A percentile compares a stretch with the other conserved stretches of the same genome.
These are phyloP conservation scores for Phialocephala subalpina DNA, from an alignment of 2,329 filamentous ascomycete species.

Conservation along the genomic window DNA sequence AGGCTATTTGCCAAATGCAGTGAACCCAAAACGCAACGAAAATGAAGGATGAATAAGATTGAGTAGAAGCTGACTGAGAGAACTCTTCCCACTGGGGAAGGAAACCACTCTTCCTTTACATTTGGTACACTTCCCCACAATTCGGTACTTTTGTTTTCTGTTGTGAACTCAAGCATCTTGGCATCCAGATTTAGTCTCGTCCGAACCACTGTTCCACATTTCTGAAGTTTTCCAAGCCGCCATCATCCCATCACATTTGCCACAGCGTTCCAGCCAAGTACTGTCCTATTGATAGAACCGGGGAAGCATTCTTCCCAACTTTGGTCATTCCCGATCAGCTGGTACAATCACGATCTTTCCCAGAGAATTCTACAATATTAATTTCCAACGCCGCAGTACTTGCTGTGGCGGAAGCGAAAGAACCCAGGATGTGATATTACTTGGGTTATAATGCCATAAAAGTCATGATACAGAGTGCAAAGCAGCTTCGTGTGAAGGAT, in stretches of 20 bases:
- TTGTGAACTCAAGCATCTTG: not conserved
- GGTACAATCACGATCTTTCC: not conserved
- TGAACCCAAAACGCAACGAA: not conserved
- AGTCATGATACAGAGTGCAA: too few relatives aligned
- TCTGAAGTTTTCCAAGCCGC: not conserved
- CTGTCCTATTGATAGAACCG: not conserved
- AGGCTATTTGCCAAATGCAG: conserved; percentile 4
- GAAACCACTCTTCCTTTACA: not conserved
- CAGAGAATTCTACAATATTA: not conserved
- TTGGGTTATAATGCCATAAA: too few relatives aligned
- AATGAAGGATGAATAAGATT: not conserved
- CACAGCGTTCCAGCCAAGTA: conserved; percentile 6
- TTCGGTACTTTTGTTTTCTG: not conserved
- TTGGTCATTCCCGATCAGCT: not conserved
- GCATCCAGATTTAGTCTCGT: not conserved
- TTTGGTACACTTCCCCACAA: not conserved
- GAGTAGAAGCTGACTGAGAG: not conserved
- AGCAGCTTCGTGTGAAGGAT: too few relatives aligned
- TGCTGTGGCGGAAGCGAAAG: not conserved
- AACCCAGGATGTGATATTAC: too few relatives aligned
- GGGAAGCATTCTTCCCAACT: not conserved
- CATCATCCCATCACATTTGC: conserved; percentile 3
- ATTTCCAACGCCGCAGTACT: not conserved
- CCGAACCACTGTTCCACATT: not conserved
- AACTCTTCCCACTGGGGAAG: not conserved